phyloP scores from a whole-genome alignment of 257 asterid species.

The Sherardia arvensis region DNA sequence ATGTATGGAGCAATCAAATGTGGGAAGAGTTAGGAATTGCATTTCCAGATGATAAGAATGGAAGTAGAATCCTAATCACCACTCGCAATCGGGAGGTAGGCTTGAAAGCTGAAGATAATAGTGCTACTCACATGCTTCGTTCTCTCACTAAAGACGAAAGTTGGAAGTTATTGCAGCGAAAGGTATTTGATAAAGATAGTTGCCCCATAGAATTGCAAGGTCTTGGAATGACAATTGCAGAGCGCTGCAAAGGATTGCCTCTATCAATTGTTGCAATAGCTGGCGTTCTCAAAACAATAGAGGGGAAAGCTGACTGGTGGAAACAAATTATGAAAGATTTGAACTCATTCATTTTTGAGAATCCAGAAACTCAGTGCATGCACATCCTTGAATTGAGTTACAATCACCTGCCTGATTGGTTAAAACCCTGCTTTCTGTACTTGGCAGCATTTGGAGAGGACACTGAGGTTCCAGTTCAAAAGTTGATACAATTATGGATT shows the following conservation, averaged over 20 bases:
- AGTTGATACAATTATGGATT: slow-evolving; percentile 8
- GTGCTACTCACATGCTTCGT: slow-evolving; percentile 8
- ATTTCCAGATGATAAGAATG: slow-evolving; percentile 11
- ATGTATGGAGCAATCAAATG: slow-evolving; percentile 8
- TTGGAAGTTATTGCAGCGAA: slow-evolving; percentile 8
- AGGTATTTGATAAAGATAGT: background rate
- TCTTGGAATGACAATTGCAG: slow-evolving; percentile 8
- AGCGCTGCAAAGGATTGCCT: slow-evolving; percentile 8
- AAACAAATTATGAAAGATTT: background rate
- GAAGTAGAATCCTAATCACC: slow-evolving; percentile 22
- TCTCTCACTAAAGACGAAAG: background rate
- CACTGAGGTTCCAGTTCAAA: slow-evolving; percentile 6
- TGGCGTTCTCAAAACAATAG: slow-evolving; percentile 7
- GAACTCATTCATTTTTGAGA: background rate
- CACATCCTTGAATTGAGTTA: slow-evolving; percentile 9
- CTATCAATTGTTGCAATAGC: slow-evolving; percentile 11
- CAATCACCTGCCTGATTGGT: slow-evolving; percentile 1
- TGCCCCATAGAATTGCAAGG: background rate
- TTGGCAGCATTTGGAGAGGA: slow-evolving; percentile 11
- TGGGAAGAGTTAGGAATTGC: slow-evolving; percentile 11
- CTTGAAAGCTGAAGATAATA: background rate
- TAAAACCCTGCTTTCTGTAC: slow-evolving; percentile 19
- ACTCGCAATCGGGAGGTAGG: slow-evolving; percentile 12
- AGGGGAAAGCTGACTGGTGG: background rate
- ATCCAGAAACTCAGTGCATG: background rate